phyloP scores from a whole-genome alignment of 257 asterid species.

The Salvia hispanica region DNA sequence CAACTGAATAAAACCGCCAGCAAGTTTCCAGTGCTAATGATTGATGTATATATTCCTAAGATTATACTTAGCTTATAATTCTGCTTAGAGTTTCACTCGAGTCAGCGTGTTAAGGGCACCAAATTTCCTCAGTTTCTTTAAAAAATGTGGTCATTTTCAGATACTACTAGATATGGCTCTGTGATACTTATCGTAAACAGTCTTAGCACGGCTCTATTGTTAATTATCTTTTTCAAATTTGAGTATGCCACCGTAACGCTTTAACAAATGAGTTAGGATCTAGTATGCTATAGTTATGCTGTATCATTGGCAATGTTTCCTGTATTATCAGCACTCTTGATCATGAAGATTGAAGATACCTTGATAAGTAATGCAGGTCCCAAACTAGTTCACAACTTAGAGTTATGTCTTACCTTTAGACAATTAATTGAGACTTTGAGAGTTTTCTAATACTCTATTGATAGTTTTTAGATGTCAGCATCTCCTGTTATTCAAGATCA shows the following conservation, averaged over 20 bases:
- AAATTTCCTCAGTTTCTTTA: slow-evolving; percentile 7
- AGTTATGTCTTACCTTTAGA: background rate
- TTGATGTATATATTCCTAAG: slow-evolving; percentile 15
- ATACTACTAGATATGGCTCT: slow-evolving; percentile 16
- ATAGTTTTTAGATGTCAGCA: background rate
- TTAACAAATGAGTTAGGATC: slow-evolving; percentile 5
- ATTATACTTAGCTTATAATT: background rate
- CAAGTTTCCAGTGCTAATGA: background rate
- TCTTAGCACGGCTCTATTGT: slow-evolving; percentile 1
- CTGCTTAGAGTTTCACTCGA: background rate
- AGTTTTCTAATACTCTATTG: background rate
- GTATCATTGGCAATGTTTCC: background rate
- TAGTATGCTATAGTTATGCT: background rate
- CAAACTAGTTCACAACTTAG: background rate
- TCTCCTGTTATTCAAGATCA: slow-evolving; percentile 1
- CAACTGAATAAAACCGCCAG: background rate
- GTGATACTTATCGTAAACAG: background rate
- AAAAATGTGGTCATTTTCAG: background rate
- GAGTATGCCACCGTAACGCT: background rate
- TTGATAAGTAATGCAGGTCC: slow-evolving; percentile 10
- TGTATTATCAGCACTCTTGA: slow-evolving; percentile 7
- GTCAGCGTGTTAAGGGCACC: background rate
- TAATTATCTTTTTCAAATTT: slow-evolving; percentile 7
- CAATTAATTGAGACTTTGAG: background rate
- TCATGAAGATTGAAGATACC: background rate